Conservation (phyloP, 2,329 filamentous ascomycete species). For the Coleophoma cylindrospora region DNA sequence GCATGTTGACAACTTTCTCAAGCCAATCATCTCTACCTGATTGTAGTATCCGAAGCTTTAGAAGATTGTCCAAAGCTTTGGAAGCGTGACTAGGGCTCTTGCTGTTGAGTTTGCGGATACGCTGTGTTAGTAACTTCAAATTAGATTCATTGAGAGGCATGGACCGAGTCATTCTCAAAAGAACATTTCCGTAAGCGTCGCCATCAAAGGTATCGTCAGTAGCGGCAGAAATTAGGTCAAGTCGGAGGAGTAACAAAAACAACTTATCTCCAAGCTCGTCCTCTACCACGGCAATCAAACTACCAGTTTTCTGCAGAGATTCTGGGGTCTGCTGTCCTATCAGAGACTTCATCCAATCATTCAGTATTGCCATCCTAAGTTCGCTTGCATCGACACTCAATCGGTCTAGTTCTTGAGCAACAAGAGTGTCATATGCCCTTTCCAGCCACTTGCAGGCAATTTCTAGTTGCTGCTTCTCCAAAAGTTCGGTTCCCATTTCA, state of each 20-base stretch:
- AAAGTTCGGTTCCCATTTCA: constrained; percentile 62
- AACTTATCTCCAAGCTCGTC: constrained; percentile 59
- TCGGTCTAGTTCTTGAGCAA: constrained; percentile 45
- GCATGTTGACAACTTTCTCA: constrained; percentile 63
- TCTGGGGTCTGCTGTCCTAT: constrained; percentile 42
- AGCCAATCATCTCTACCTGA: constrained; percentile 52
- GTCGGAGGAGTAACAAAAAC: constrained; percentile 59
- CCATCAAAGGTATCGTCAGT: constrained; percentile 43
- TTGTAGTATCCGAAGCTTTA: constrained; percentile 49
- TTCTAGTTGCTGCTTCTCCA: constrained; percentile 44
- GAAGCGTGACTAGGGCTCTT: constrained; percentile 44
- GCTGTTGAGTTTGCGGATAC: constrained; percentile 60
- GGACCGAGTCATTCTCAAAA: constrained; percentile 57
- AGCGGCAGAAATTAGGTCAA: constrained; percentile 56
- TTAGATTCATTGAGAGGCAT: constrained; percentile 56
- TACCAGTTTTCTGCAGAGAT: constrained; percentile 44
- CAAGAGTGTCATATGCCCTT: constrained; percentile 57
- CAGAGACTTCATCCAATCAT: constrained; percentile 53
- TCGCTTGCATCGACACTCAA: constrained; percentile 57
- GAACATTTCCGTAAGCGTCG: constrained; percentile 42
- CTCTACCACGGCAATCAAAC: constrained; percentile 57
- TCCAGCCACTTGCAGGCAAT: constrained; percentile 69
- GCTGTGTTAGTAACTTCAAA: constrained; percentile 62
- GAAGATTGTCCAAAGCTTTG: constrained; percentile 56
- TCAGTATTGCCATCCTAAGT: constrained; percentile 60